Evolutionary conservation across 2,329 filamentous ascomycete species (phyloP), one percentile per base, ranked within the genome.

Genomic region (Fusarium sp.): DNA sequence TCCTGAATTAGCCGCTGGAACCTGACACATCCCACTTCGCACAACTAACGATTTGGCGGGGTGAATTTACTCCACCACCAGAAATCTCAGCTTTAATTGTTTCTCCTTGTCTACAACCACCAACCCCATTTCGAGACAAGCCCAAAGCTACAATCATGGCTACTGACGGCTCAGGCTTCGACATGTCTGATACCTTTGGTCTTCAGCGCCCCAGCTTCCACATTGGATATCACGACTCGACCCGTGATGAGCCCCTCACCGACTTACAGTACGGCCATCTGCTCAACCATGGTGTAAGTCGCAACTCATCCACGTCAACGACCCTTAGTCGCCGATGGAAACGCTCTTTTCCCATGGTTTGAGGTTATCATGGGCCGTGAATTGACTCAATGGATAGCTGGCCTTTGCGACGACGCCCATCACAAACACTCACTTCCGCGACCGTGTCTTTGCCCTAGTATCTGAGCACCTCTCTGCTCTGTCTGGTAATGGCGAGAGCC

Each of bases 401-500:
- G 88, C 91, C 76, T 93, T 94, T 83, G 86, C 92, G 68, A 95
- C 92, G 6, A 90, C 89, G 18, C 91, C 92, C 51, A 90, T 97
- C 76, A 95, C 92, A 39, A 96, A 92, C 74, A 79, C 83, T 20
- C 85, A 90, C 74, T 96, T 95, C 78, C 90, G 90, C 67, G 83
- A 88, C 28, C 87, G 92, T 58, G 89, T 96, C 17, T 83, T 91
- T 69, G 82, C 83, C 24, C 82, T 92, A 31, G 82, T 92, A 33
- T 84, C 86, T 43, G 79, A 82, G 44, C 88, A 92, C 75, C 79
- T 87, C 13, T 76, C 82, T 6, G 76, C 82, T 15, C 75, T 87
- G 20, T 80, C 85, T 46, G 77, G 82, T 40, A 76, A 77, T 36
- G 79, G 76, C 56, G 78, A 79, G 63, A 76, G 74, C 9, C 73